Base-by-base conservation (phyloP, 441 rosid genomes). In the Bocquillonia castaneifolia region DNA sequence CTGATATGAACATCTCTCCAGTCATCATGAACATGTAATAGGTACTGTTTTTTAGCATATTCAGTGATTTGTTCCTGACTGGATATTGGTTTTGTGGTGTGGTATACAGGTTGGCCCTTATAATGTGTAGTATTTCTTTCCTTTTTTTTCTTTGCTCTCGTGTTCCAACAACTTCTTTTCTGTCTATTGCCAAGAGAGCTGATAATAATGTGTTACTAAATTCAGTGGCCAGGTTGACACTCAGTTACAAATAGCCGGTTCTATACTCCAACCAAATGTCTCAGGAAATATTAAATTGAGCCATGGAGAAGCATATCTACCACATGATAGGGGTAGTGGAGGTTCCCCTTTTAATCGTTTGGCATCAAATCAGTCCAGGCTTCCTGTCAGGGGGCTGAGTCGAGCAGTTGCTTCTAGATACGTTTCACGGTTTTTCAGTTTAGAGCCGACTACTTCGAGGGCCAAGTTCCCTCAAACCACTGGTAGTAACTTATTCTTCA, bases 211-310 rank as follows among this genome's bases (percentile, higher is more conserved):
- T 63, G 62, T 73, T 67, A 37, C 60, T 72, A 55, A 73, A 76
- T 64, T 81, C 92, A 94, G 99, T 84, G 98, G 99, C 63, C 99
- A 92, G 94, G 98, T 94, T 76, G 96, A 90, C 80, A 82, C 93
- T 7, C 99, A 92, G 75, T 78, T 94, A 86, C 96, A 87, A 80
- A 80, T 92, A 83, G 82, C 89, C 67, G 99, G 99, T 74, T 92
- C 99, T n/a, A 92, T 94, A 71, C 74, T 92, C 76, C 98, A 94
- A 77, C 99, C 98, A 79, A 87, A 82, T 78, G 85, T 94, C 75
- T 92, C 99, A 34, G 98, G 99, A 78, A 88, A 84, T 73, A 86
- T 94, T 61, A 90, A 94, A 78, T 79, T 94, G 83, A 92, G 98
- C 85, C 97, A 84, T 18, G 98, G 99, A 74, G 98, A 94, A 83